A percentile compares a stretch with the other conserved stretches of the same genome.
phyloP scores from a whole-genome alignment of 2,329 filamentous ascomycete species.

The Microdochium nivale region DNA sequence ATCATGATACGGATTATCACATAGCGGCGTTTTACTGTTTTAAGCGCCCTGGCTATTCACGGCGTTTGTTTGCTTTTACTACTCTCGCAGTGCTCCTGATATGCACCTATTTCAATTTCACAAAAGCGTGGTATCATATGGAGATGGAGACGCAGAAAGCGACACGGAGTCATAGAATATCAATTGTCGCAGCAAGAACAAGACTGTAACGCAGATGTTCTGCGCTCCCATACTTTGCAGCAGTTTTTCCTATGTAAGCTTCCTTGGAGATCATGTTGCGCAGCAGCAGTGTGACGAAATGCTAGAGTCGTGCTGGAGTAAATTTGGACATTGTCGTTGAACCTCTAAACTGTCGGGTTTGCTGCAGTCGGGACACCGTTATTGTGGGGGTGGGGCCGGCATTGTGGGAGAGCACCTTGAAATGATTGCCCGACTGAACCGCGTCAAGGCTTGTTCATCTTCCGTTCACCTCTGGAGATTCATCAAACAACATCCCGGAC shows the following conservation, averaged over 20 bases:
- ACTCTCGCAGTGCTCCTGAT: not conserved
- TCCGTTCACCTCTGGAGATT: too few relatives aligned
- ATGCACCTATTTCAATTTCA: not conserved
- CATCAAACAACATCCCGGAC: too few relatives aligned
- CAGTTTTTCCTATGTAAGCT: not conserved
- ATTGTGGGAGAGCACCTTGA: not conserved
- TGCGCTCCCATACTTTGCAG: too few relatives aligned
- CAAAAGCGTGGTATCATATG: not conserved
- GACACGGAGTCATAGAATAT: not conserved
- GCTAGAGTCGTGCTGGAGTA: too few relatives aligned
- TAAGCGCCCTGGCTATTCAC: not conserved
- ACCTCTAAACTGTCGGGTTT: not conserved
- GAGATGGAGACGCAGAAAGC: not conserved
- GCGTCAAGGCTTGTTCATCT: not conserved
- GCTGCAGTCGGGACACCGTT: not conserved
- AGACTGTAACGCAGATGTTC: not conserved
- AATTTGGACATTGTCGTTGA: too few relatives aligned
- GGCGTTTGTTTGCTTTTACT: not conserved
- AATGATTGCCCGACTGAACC: not conserved
- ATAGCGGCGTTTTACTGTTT: not conserved
- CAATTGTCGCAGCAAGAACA: not conserved
- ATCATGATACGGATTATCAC: not conserved
- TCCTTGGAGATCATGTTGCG: too few relatives aligned
- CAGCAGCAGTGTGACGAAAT: too few relatives aligned
- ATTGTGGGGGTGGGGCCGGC: not conserved